phyloP scores from a whole-genome alignment of 495 filamentous ascomycete genomes.

The Annulohypoxylon maeteangense region DNA sequence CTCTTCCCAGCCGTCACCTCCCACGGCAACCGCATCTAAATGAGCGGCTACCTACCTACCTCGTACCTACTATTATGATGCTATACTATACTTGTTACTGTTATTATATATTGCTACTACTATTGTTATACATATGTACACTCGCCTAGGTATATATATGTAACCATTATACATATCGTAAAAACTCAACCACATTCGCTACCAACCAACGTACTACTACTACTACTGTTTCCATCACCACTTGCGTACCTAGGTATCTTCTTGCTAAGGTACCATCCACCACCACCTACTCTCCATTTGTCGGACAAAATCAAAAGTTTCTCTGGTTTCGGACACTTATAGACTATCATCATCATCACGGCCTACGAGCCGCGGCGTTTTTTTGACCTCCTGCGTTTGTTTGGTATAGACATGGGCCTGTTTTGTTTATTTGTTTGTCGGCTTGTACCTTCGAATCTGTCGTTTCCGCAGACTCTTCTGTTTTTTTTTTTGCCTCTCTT shows the following conservation, averaged over 20 bases:
- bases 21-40: slow-evolving; percentile 26
- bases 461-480: slow-evolving; percentile 25
- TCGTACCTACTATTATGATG: neutral
- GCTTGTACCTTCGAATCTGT: slow-evolving; percentile 23
- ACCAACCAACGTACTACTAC: neutral
- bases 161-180: neutral
- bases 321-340: slow-evolving; percentile 26
- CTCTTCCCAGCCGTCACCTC: slow-evolving; percentile 40
- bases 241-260: neutral
- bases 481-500: neutral
- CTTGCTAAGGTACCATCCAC: neutral
- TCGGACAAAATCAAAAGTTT: slow-evolving; percentile 10
- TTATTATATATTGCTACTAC: slow-evolving; percentile 1
- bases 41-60: neutral
- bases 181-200: slow-evolving; percentile 18
- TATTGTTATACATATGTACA: neutral
- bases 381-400: neutral
- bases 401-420: slow-evolving; percentile 29
- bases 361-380: slow-evolving; percentile 25
- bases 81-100: neutral
- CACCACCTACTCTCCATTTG: neutral
- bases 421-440: neutral
- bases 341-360: slow-evolving; percentile 15
- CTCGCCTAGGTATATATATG: slow-evolving; percentile 1
- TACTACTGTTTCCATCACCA: neutral